These are phyloP conservation scores for Petrea volubilis DNA, from an alignment of 257 asterid genomes.

Conservation along the genomic window DNA sequence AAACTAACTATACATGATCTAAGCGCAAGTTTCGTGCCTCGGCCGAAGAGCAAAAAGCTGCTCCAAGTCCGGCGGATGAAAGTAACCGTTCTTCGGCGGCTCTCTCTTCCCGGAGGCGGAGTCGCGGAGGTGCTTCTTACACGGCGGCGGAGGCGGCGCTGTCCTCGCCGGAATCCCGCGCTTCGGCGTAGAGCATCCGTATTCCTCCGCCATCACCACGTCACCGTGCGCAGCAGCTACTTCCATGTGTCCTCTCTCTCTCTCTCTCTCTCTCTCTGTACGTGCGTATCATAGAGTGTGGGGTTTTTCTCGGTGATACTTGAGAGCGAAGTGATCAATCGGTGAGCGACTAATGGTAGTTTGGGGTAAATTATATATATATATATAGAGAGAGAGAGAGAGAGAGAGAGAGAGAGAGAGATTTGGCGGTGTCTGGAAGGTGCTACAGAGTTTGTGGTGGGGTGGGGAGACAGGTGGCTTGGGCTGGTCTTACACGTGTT, in stretches of 20 bases:
- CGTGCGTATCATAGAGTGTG: not conserved
- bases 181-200: slow-evolving; percentile 49
- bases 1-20: not conserved
- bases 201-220: slow-evolving; percentile 13
- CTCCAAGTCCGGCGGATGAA: slow-evolving; percentile 55
- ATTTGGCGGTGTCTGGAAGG: slow-evolving; percentile 38
- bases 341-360: no score
- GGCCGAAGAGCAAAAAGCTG: slow-evolving; percentile 35
- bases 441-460: slow-evolving; percentile 24
- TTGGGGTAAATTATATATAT: no score
- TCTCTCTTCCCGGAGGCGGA: slow-evolving; percentile 24
- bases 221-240: not conserved
- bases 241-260: not conserved
- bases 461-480: slow-evolving; percentile 11
- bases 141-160: slow-evolving; percentile 54
- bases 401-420: not conserved
- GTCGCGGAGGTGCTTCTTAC: slow-evolving; percentile 32
- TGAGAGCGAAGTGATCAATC: no score
- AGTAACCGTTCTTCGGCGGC: slow-evolving; percentile 46
- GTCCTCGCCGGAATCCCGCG: slow-evolving; percentile 42
- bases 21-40: slow-evolving; percentile 43
- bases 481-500: slow-evolving; percentile 32
- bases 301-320: no score
- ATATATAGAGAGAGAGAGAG: no score
- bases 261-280: no score